Evolutionary conservation across 805 yeast genomes (phyloP).

Genomic region (Teunomyces atbi): DNA sequence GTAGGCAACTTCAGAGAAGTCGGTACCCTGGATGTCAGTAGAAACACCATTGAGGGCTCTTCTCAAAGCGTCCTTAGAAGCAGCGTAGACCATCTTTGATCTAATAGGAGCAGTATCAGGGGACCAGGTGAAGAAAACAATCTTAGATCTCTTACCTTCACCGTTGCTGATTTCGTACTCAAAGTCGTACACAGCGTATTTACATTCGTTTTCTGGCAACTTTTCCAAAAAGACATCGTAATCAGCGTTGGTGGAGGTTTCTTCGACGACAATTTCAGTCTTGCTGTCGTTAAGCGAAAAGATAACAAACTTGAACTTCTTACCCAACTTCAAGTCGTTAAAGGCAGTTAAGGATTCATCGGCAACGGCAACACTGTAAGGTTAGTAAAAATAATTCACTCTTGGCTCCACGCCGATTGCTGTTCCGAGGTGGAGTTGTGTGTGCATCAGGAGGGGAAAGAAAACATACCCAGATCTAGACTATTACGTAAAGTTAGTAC

Average conservation of each 20-base stretch:
- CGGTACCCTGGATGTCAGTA: conserved; percentile 96
- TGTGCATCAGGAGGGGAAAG: neutral
- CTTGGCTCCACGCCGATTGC: neutral
- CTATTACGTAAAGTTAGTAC: conserved; percentile 12
- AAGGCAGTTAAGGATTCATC: conserved; percentile 92
- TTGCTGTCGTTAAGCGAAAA: conserved; percentile 78
- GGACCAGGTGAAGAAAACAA: conserved; percentile 81
- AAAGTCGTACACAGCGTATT: conserved; percentile 95
- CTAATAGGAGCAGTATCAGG: conserved; percentile 97
- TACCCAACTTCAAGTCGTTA: conserved; percentile 94
- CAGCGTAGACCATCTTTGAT: conserved; percentile 96
- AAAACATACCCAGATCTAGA: conserved; percentile 17
- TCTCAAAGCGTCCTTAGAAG: conserved; percentile 97
- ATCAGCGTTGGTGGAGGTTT: conserved; percentile 69
- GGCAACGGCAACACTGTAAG: conserved; percentile 42
- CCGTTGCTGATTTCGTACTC: conserved; percentile 87
- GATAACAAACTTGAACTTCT: conserved; percentile 80
- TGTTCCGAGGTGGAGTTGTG: neutral
- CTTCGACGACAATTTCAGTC: conserved; percentile 88
- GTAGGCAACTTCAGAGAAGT: conserved; percentile 93
- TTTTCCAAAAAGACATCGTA: conserved; percentile 86
- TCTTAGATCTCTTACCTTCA: conserved; percentile 90
- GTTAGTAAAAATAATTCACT: conserved; percentile 16
- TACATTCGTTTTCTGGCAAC: conserved; percentile 93
- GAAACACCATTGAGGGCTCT: conserved; percentile 95